Evolutionary conservation across 164 flowering plant species (phyloP).

Genomic region (Stephania cephalantha): DNA sequence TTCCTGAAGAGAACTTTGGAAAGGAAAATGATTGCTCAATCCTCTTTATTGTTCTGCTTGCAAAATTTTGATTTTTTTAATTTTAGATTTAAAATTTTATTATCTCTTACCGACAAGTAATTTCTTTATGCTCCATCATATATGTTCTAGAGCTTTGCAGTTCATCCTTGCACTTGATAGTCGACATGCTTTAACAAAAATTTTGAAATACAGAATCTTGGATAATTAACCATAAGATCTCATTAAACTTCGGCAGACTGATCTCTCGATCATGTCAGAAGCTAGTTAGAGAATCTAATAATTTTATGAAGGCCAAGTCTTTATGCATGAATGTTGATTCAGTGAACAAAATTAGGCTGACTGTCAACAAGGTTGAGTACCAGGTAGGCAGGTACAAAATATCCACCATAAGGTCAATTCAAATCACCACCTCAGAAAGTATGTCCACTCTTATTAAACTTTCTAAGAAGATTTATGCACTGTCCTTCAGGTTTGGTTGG

Average conservation of each 20-base stretch:
- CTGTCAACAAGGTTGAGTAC: background rate
- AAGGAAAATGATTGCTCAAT: background rate
- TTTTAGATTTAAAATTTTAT: background rate
- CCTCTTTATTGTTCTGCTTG: background rate
- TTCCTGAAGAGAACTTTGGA: background rate
- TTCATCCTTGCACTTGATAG: background rate
- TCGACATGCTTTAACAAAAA: background rate
- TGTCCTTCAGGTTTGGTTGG: no score
- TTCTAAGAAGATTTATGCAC: no score
- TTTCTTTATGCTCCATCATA: background rate
- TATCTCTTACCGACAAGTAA: background rate
- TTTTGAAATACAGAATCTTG: background rate
- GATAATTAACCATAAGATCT: background rate
- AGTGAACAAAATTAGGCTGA: background rate
- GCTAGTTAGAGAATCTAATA: background rate
- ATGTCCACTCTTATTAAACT: no score
- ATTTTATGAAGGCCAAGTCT: background rate
- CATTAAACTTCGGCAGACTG: background rate
- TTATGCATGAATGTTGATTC: background rate
- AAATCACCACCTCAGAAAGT: no score
- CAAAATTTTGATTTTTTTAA: background rate
- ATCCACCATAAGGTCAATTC: background rate
- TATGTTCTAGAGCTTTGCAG: background rate
- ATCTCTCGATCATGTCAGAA: background rate
- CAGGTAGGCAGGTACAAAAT: background rate